Evolutionary conservation across 176 grass and related monocot genomes (phyloP), one percentile per base, ranked within the genome.

Genomic region (Juncus inflexus): DNA sequence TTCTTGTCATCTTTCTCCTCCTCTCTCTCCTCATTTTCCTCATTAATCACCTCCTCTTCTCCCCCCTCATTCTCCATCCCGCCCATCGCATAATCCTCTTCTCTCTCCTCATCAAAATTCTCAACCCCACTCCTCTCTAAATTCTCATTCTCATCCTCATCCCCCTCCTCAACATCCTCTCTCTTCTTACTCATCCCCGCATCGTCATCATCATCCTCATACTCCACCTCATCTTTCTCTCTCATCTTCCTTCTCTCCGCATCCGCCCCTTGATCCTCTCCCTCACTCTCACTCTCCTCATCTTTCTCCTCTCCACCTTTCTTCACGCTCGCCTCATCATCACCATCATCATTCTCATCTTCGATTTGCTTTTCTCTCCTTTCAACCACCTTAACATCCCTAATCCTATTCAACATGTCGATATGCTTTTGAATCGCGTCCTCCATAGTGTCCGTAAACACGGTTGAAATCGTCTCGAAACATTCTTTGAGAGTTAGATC

Each of bases 371-470:
- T 69, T 3, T 91, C 92, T 35, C 81, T 78, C 2, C 81, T 70
- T 66, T 70, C 85, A 55, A 69, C 83, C 66, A 64, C 62, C 13
- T 63, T 79, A 28, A 97, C 89, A 49, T 77, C 77, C 74, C 67
- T 86, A 15, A 97, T 88, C 79, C 75, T 97, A 71, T 77, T 58
- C 54, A 97, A 64, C 39, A 86, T 70, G 73, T 78, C 80, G 13
- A 97, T 3, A 55, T 97, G 94, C 65, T 91, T 97, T 56, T 80
- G 52, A 3, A 97, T 91, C 60, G 85, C 84, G 66, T 69, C 75
- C 35, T 97, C 94, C 85, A 97, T 86, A 15, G 85, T 84, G 16
- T 80, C 85, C 38, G 89, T 72, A 89, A 97, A 97, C 28, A 79
- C 41, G 66, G 82, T 82, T 53, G 56, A 58, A 47, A 97, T 72